phyloP scores from a whole-genome alignment of 768 basidiomycete species.

The Mrakia gelida region DNA sequence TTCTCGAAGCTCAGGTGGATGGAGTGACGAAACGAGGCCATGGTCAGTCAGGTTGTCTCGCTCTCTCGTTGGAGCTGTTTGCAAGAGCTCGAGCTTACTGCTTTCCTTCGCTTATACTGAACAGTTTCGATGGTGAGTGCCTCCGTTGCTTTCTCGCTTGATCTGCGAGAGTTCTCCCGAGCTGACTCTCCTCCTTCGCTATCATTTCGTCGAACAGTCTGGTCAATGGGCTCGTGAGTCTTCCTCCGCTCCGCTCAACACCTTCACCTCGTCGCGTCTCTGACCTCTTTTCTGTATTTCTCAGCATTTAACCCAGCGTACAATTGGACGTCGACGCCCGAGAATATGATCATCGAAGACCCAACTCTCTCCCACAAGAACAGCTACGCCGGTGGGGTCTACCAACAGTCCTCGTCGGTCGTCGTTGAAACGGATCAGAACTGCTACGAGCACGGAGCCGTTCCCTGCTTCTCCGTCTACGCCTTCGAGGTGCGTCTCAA shows the following conservation, averaged over 20 bases:
- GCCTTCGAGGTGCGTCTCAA: background rate
- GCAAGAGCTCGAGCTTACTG: too few species aligned
- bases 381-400: conserved; percentile 23
- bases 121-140: background rate
- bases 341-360: conserved; percentile 4
- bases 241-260: background rate
- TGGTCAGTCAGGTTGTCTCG: too few species aligned
- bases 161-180: background rate
- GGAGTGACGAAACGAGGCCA: too few species aligned
- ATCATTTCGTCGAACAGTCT: conserved; percentile 61
- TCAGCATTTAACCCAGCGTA: conserved; percentile 20
- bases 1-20: too few species aligned
- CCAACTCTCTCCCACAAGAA: conserved; percentile 10
- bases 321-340: background rate
- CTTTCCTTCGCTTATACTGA: too few species aligned
- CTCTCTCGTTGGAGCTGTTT: too few species aligned
- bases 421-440: conserved; percentile 23
- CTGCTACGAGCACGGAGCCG: conserved; percentile 17
- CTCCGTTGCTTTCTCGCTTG: background rate
- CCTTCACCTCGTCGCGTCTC: too few species aligned
- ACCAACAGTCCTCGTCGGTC: conserved; percentile 22
- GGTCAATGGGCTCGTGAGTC: conserved; percentile 41
- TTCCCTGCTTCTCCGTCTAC: background rate
- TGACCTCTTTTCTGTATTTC: too few species aligned
- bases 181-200: conserved; percentile 40